A percentile compares a stretch with the other conserved stretches of the same genome.
Evolutionary conservation across 768 basidiomycete species (phyloP).

Genomic region (Lentinula sp.): DNA sequence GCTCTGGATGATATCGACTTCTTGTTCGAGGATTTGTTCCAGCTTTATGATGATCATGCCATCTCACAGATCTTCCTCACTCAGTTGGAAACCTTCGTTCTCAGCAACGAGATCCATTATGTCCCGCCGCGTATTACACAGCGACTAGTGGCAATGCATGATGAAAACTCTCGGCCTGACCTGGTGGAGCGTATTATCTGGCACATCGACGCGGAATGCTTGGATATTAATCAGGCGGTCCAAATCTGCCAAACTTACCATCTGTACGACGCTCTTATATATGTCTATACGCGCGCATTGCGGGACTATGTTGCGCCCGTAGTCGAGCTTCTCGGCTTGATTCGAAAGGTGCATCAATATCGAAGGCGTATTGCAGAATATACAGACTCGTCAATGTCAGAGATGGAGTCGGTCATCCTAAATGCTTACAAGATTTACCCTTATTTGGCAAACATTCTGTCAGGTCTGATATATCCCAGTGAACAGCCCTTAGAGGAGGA

Average conservation of each 20-base stretch:
- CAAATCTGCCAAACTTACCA: constrained; percentile 74
- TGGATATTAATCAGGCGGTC: constrained; percentile 94
- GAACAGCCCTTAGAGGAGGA: constrained; percentile 60
- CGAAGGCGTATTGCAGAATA: constrained; percentile 32
- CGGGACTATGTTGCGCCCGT: constrained; percentile 86
- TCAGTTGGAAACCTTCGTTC: constrained; percentile 76
- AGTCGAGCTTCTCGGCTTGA: constrained; percentile 74
- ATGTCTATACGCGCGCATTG: constrained; percentile 87
- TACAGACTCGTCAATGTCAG: constrained; percentile 21
- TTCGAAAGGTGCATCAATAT: constrained; percentile 59
- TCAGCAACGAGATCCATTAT: constrained; percentile 62
- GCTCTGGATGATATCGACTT: constrained; percentile 79
- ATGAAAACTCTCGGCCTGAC: constrained; percentile 61
- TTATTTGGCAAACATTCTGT: constrained; percentile 75
- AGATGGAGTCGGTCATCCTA: constrained; percentile 51
- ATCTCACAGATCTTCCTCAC: constrained; percentile 81
- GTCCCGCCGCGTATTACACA: constrained; percentile 90
- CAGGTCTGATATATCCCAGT: constrained; percentile 84
- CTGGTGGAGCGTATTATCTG: constrained; percentile 87
- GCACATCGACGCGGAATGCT: constrained; percentile 87
- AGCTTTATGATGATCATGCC: constrained; percentile 77
- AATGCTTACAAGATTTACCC: constrained; percentile 91
- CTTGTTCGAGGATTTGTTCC: constrained; percentile 90
- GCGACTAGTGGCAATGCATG: constrained; percentile 72
- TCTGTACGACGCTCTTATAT: constrained; percentile 91